phyloP scores from a whole-genome alignment of 441 rosid species.

The Populus hybrid region DNA sequence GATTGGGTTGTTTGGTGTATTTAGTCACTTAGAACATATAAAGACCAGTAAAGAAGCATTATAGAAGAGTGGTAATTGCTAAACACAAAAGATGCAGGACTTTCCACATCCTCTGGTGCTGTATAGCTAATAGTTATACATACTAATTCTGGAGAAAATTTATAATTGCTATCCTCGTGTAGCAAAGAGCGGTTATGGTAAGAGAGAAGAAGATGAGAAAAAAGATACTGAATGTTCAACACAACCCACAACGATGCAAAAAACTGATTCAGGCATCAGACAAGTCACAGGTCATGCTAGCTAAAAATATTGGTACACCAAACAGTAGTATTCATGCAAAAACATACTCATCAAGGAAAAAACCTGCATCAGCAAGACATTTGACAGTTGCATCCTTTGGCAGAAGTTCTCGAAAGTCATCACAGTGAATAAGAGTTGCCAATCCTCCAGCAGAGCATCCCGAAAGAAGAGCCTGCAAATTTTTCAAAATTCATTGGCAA shows the following conservation, averaged over 20 bases:
- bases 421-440: conserved; percentile 88
- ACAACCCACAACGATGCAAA: conserved; percentile 6
- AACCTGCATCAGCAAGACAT: conserved; percentile 93
- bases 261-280: not conserved
- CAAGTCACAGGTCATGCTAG: conserved; percentile 2
- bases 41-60: not conserved
- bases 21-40: conserved; percentile 3
- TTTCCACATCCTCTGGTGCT: not conserved
- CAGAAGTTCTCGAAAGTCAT: conserved; percentile 59
- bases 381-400: conserved; percentile 70
- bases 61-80: conserved; percentile 1
- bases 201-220: not conserved
- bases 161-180: not conserved
- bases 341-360: conserved; percentile 91
- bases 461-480: conserved; percentile 73
- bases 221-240: not conserved
- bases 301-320: conserved; percentile 2
- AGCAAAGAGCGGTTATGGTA: not conserved
- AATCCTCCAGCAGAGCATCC: conserved; percentile 99
- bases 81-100: conserved; percentile 4
- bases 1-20: not conserved
- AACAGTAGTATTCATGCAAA: conserved; percentile 6
- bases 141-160: not conserved
- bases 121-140: not conserved
- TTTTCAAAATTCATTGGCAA: conserved; percentile 2